Evolutionary conservation across 192 early-diverging fungal genomes (phyloP).

Genomic region (Ambispora gerdemannii): DNA sequence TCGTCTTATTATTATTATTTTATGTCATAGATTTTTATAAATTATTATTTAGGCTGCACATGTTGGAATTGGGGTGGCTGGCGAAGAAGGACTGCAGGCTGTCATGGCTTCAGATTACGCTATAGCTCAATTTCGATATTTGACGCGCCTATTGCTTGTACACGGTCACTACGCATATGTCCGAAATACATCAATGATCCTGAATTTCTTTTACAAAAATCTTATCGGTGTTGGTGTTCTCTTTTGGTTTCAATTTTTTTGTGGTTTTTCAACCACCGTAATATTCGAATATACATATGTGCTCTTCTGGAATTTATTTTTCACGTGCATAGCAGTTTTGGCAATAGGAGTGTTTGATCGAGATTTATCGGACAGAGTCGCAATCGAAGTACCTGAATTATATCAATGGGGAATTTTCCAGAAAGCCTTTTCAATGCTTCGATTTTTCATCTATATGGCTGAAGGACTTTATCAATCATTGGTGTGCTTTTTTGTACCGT

Average conservation of each 20-base stretch:
- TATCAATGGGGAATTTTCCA: slow-evolving; percentile 64
- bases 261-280: slow-evolving; percentile 70
- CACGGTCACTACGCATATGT: slow-evolving; percentile 70
- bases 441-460: slow-evolving; percentile 57
- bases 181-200: slow-evolving; percentile 55
- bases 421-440: slow-evolving; percentile 58
- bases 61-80: slow-evolving; percentile 72
- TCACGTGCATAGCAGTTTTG: slow-evolving; percentile 71
- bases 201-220: slow-evolving; percentile 77
- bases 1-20: neutral
- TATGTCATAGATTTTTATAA: neutral
- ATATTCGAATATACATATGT: slow-evolving; percentile 77
- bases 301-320: slow-evolving; percentile 75
- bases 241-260: slow-evolving; percentile 80
- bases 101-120: slow-evolving; percentile 74
- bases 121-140: slow-evolving; percentile 67
- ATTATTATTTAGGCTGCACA: slow-evolving; percentile 53
- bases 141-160: slow-evolving; percentile 62
- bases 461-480: slow-evolving; percentile 68
- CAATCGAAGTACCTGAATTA: slow-evolving; percentile 65
- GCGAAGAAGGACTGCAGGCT: slow-evolving; percentile 76
- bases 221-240: slow-evolving; percentile 65
- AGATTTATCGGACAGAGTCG: slow-evolving; percentile 59
- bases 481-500: slow-evolving; percentile 47
- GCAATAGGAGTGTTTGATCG: slow-evolving; percentile 71